These are phyloP conservation scores for Pseudonitzschia multistriata DNA, from an alignment of 108 stramenopile genomes.

Conservation along the genomic window DNA sequence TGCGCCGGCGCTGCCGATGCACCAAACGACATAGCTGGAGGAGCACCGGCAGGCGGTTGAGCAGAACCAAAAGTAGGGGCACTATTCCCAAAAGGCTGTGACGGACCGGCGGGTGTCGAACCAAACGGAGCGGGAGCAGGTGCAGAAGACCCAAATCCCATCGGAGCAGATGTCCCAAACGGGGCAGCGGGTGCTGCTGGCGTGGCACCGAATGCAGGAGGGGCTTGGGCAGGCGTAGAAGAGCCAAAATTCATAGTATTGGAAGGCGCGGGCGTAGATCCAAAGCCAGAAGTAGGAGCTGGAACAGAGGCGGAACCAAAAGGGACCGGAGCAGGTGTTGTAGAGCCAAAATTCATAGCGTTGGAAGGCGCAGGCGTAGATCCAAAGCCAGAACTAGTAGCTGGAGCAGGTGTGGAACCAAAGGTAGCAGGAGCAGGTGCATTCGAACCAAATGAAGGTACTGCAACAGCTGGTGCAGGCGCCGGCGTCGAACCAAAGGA, in stretches of 20 bases:
- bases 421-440: slow-evolving; percentile 16
- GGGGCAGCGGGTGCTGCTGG: slow-evolving; percentile 9
- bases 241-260: slow-evolving; percentile 6
- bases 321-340: slow-evolving; percentile 13
- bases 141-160: slow-evolving; percentile 8
- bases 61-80: slow-evolving; percentile 10
- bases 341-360: slow-evolving; percentile 10
- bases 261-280: slow-evolving; percentile 15
- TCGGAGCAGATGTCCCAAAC: slow-evolving; percentile 23
- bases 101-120: slow-evolving; percentile 16
- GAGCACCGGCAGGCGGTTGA: neutral
- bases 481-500: slow-evolving; percentile 23
- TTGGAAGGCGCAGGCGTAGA: slow-evolving; percentile 17
- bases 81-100: slow-evolving; percentile 13
- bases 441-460: slow-evolving; percentile 2
- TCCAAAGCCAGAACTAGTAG: slow-evolving; percentile 18
- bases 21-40: slow-evolving; percentile 17
- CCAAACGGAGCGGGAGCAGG: slow-evolving; percentile 20
- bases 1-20: slow-evolving; percentile 2
- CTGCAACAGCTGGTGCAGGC: slow-evolving; percentile 7
- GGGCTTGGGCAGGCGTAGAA: slow-evolving; percentile 19
- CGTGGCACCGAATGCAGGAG: neutral
- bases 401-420: slow-evolving; percentile 26
- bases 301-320: slow-evolving; percentile 19
- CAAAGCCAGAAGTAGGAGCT: slow-evolving; percentile 19